These are phyloP conservation scores for Talaromyces sp. DNA, from an alignment of 2,329 filamentous ascomycete species.

Conservation along the genomic window DNA sequence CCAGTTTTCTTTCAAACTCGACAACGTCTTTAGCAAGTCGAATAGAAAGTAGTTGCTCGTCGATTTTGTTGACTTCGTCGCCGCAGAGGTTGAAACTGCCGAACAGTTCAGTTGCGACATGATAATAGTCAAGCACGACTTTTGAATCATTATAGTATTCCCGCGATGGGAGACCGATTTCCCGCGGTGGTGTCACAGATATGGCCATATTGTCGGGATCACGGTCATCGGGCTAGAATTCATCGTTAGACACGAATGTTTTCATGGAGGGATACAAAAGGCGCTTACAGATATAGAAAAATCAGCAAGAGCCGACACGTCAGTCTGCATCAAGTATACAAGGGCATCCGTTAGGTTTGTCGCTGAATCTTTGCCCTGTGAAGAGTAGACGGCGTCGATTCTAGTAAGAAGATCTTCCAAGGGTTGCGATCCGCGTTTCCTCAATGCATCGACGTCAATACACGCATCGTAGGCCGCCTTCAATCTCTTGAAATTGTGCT, in stretches of 20 bases:
- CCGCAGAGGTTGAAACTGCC: slow-evolving; percentile 28
- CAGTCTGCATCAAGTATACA: slow-evolving; percentile 33
- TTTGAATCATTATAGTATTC: slow-evolving; percentile 56
- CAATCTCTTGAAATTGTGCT: slow-evolving; percentile 59
- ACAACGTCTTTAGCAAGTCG: slow-evolving; percentile 42
- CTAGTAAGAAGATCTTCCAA: slow-evolving; percentile 53
- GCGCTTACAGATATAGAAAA: slow-evolving; percentile 30
- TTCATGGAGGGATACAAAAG: background rate
- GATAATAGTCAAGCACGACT: slow-evolving; percentile 49
- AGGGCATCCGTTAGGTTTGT: slow-evolving; percentile 33
- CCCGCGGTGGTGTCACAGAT: slow-evolving; percentile 41
- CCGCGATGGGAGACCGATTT: slow-evolving; percentile 57
- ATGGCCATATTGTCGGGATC: slow-evolving; percentile 51
- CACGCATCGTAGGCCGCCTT: slow-evolving; percentile 62
- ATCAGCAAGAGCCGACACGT: slow-evolving; percentile 32
- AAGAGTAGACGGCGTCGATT: slow-evolving; percentile 45
- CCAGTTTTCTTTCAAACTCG: slow-evolving; percentile 58
- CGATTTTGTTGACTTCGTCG: too few species aligned
- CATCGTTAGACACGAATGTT: background rate
- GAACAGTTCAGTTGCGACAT: slow-evolving; percentile 40
- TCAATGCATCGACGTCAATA: slow-evolving; percentile 56
- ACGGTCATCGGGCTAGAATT: slow-evolving; percentile 46
- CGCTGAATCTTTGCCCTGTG: slow-evolving; percentile 19
- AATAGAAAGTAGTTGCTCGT: background rate
- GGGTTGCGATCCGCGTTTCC: slow-evolving; percentile 52